These are phyloP conservation scores for Amylocarpus encephaloides DNA, from an alignment of 2,329 filamentous ascomycete species.

Conservation along the genomic window DNA sequence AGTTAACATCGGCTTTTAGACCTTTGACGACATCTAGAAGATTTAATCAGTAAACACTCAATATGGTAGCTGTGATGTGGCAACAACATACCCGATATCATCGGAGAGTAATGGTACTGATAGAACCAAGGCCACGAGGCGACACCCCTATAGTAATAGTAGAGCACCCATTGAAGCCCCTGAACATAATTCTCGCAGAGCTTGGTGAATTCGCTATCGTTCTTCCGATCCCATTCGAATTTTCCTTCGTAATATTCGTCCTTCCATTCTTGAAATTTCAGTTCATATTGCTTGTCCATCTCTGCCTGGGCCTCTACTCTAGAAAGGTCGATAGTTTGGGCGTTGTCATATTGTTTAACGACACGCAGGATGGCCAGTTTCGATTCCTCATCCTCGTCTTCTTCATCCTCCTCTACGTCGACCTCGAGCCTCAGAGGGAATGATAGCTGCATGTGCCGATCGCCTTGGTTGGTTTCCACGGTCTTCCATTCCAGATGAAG, in stretches of 20 bases:
- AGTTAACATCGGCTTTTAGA: conserved; percentile 79
- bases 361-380: conserved; percentile 77
- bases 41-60: neutral
- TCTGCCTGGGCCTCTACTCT: conserved; percentile 71
- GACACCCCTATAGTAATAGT: conserved; percentile 95
- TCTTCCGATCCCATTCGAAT: conserved; percentile 80
- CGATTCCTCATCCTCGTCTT: conserved; percentile 77
- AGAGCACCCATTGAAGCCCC: conserved; percentile 95
- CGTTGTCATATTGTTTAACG: conserved; percentile 85
- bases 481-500: conserved; percentile 61
- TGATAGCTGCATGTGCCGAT: conserved; percentile 59
- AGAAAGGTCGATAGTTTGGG: conserved; percentile 73
- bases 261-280: conserved; percentile 91
- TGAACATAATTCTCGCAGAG: conserved; percentile 96
- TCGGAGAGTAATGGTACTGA: conserved; percentile 90
- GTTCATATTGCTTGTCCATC: conserved; percentile 79
- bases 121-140: conserved; percentile 99
- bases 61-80: neutral
- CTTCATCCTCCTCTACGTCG: conserved; percentile 49
- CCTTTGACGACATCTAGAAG: conserved; percentile 75
- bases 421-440: conserved; percentile 43
- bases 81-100: conserved; percentile 67
- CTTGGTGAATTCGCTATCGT: conserved; percentile 71
- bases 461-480: conserved; percentile 55
- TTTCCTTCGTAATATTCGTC: conserved; percentile 87